Evolutionary conservation across 768 basidiomycete genomes (phyloP).

Genomic region (Amanita fuliginea): DNA sequence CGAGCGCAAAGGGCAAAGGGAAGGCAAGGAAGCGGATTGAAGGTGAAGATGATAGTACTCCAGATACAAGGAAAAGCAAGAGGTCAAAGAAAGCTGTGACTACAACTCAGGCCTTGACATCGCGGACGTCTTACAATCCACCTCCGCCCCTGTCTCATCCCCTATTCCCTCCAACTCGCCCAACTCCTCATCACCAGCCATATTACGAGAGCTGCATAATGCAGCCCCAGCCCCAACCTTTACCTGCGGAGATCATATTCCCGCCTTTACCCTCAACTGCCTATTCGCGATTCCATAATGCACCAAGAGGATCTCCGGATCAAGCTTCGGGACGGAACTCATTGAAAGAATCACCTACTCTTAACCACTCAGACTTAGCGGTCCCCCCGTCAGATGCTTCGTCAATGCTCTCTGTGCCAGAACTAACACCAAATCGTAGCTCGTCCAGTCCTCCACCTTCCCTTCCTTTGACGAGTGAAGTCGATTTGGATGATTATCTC

Average conservation of each 20-base stretch:
- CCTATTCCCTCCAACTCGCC: conserved; percentile 41
- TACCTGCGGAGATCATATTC: conserved; percentile 59
- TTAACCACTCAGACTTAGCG: conserved; percentile 9
- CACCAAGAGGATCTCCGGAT: conserved; percentile 12
- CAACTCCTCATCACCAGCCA: conserved; percentile 59
- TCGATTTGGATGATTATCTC: conserved; percentile 19
- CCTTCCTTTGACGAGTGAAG: conserved; percentile 26
- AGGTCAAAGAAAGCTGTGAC: conserved; percentile 30
- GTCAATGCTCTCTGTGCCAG: conserved; percentile 41
- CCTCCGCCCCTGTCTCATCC: conserved; percentile 21
- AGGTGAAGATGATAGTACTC: conserved; percentile 22
- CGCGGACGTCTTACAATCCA: conserved; percentile 13
- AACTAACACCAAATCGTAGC: conserved; percentile 47
- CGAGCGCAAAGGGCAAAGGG: conserved; percentile 18
- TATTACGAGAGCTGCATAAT: conserved; percentile 55
- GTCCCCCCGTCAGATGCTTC: conserved; percentile 23
- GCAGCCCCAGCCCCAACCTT: conserved; percentile 26
- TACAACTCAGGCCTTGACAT: conserved; percentile 13
- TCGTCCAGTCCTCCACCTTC: conserved; percentile 53
- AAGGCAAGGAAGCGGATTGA: conserved; percentile 26
- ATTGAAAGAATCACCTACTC: conserved; percentile 3
- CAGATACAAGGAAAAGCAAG: conserved; percentile 33
- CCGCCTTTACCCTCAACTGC: conserved; percentile 53
- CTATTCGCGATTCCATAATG: conserved; percentile 15
- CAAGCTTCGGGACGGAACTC: conserved; percentile 3